A percentile compares a stretch with the other conserved stretches of the same genome.
Conservation (phyloP, 768 basidiomycete species). For the Boletus reticuloceps region DNA sequence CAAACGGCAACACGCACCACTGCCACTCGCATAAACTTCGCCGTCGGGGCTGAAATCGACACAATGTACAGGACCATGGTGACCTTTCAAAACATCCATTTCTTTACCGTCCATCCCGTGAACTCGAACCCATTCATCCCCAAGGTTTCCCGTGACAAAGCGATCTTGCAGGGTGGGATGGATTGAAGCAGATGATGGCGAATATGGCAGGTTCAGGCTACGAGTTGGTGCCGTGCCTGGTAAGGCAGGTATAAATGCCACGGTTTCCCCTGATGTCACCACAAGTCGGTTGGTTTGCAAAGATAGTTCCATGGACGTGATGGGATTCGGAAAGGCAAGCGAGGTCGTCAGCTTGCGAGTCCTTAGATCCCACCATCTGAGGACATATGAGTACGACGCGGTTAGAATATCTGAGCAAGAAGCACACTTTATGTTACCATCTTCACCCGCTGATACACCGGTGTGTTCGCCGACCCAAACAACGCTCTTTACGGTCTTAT, state of each 20-base stretch:
- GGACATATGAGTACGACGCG: constrained; percentile 13
- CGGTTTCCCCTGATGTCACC: constrained; percentile 88
- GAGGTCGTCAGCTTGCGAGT: constrained; percentile 69
- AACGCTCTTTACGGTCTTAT: constrained; percentile 89
- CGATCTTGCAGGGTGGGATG: constrained; percentile 87
- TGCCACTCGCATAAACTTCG: constrained; percentile 96
- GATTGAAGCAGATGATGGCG: constrained; percentile 91
- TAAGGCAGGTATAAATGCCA: constrained; percentile 83
- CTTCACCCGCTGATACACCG: constrained; percentile 89
- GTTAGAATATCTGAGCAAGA: background rate
- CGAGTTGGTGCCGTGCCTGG: constrained; percentile 65
- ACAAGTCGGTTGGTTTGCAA: constrained; percentile 77
- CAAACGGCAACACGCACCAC: constrained; percentile 57
- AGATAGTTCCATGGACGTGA: constrained; percentile 95
- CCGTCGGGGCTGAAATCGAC: constrained; percentile 95
- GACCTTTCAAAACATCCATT: constrained; percentile 88
- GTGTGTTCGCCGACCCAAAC: constrained; percentile 90
- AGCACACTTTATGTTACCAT: constrained; percentile 80
- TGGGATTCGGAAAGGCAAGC: constrained; percentile 70
- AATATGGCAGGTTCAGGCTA: constrained; percentile 76
- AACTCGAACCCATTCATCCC: constrained; percentile 95
- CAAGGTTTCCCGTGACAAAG: constrained; percentile 87
- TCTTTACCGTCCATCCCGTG: constrained; percentile 91
- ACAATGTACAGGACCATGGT: constrained; percentile 96
- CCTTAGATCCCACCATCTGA: constrained; percentile 96